Evolutionary conservation across 2,329 filamentous ascomycete species (phyloP).

Genomic region (Paraphoma sp.): DNA sequence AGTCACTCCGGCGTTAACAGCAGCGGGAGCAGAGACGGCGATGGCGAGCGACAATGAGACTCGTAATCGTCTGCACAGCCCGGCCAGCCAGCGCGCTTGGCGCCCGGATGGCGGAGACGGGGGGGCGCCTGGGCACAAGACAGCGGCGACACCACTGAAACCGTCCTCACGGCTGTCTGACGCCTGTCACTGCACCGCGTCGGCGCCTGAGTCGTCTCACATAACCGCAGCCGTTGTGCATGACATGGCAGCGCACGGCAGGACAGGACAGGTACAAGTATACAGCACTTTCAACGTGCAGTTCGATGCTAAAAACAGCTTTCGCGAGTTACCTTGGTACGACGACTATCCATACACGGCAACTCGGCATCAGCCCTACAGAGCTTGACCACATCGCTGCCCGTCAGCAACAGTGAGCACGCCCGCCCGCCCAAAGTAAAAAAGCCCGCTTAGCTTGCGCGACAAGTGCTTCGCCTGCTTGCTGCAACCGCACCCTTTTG

Average conservation of each 20-base stretch:
- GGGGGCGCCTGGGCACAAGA: slow-evolving; percentile 17
- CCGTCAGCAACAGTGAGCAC: neutral
- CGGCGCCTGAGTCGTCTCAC: neutral
- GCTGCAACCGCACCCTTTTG: neutral
- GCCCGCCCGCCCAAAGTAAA: neutral
- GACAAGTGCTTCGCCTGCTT: slow-evolving; percentile 2
- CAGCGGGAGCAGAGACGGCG: slow-evolving; percentile 3
- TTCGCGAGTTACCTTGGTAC: neutral
- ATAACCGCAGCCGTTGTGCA: neutral
- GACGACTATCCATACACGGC: slow-evolving; percentile 1
- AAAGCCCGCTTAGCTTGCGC: neutral
- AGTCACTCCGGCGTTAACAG: slow-evolving; percentile 3
- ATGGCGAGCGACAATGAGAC: slow-evolving; percentile 22
- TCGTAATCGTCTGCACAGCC: slow-evolving; percentile 34
- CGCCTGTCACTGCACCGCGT: neutral
- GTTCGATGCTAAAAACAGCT: slow-evolving; percentile 5
- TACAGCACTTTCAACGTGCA: neutral
- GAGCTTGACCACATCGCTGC: slow-evolving; percentile 8
- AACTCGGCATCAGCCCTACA: slow-evolving; percentile 9
- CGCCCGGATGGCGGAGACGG: slow-evolving; percentile 13
- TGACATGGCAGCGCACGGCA: too few relatives aligned
- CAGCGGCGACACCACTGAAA: slow-evolving; percentile 23
- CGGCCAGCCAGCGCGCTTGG: slow-evolving; percentile 22
- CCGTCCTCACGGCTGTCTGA: slow-evolving; percentile 3
- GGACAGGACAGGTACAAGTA: too few relatives aligned